Evolutionary conservation across 768 basidiomycete species (phyloP).

Genomic region (Suillus plorans): DNA sequence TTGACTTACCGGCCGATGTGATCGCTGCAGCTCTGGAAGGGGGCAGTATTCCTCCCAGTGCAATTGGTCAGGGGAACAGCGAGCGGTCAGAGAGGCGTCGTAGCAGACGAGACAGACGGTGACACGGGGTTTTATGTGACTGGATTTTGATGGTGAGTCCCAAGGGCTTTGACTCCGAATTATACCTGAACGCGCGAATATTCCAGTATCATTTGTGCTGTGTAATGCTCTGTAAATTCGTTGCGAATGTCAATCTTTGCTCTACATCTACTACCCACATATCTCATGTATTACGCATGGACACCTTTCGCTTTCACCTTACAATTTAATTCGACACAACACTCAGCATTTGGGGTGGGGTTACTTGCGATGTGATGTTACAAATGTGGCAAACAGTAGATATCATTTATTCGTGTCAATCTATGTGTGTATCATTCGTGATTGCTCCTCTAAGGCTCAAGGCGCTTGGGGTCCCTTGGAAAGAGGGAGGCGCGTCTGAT

Average conservation of each 20-base stretch:
- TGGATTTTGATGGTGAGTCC: slow-evolving; percentile 18
- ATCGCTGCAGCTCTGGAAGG: slow-evolving; percentile 89
- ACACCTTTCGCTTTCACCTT: slow-evolving; percentile 15
- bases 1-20: slow-evolving; percentile 90
- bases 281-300: slow-evolving; percentile 22
- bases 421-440: not conserved
- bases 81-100: slow-evolving; percentile 58
- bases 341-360: not conserved
- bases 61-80: slow-evolving; percentile 50
- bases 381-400: not conserved
- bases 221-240: slow-evolving; percentile 21
- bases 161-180: not conserved
- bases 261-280: slow-evolving; percentile 21
- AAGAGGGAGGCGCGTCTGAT: slow-evolving; percentile 91
- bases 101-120: slow-evolving; percentile 49
- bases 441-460: slow-evolving; percentile 67
- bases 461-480: slow-evolving; percentile 94
- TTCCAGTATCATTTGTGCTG: slow-evolving; percentile 12
- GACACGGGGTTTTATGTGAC: slow-evolving; percentile 12
- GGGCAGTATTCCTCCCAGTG: slow-evolving; percentile 55
- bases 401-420: not conserved
- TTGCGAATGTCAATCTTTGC: slow-evolving; percentile 22
- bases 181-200: slow-evolving; percentile 11
- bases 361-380: slow-evolving; percentile 5
- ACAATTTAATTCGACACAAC: slow-evolving; percentile 21